phyloP scores from a whole-genome alignment of 345 rosid species.

The Populus nigra region DNA sequence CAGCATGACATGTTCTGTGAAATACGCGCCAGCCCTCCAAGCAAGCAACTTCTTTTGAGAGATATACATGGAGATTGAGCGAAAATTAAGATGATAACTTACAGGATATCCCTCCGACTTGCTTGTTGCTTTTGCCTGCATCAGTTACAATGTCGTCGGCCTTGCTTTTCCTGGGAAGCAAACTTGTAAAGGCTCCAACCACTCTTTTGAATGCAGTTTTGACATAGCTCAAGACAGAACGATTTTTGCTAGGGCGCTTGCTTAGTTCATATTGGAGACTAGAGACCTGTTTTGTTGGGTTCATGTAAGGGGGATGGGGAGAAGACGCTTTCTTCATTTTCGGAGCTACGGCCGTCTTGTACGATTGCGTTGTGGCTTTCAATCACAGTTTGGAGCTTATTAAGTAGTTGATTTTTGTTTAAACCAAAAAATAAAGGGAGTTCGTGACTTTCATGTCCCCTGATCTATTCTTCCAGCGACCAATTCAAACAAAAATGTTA shows the following conservation, averaged over 20 bases:
- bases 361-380: not conserved
- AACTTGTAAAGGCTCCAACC: constrained; percentile 37
- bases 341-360: not conserved
- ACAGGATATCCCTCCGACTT: constrained; percentile 48
- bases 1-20: too few species aligned
- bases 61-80: not conserved
- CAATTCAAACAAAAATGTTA: too few species aligned
- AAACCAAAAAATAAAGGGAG: not conserved
- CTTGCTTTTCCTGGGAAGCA: constrained; percentile 29
- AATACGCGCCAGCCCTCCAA: not conserved
- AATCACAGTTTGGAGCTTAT: too few species aligned
- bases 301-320: constrained; percentile 19
- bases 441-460: too few species aligned
- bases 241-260: constrained; percentile 13
- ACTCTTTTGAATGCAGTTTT: constrained; percentile 48
- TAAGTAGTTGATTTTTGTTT: not conserved
- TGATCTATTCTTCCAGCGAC: too few species aligned
- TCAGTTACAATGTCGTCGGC: constrained; percentile 1
- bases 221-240: constrained; percentile 22
- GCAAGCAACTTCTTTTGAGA: not conserved
- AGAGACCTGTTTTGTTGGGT: constrained; percentile 14
- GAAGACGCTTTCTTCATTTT: constrained; percentile 45
- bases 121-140: constrained; percentile 12
- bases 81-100: constrained; percentile 31
- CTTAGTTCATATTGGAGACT: constrained; percentile 6